Evolutionary conservation across 805 yeast genomes (phyloP).

Genomic region (Torulaspora maleeae): DNA sequence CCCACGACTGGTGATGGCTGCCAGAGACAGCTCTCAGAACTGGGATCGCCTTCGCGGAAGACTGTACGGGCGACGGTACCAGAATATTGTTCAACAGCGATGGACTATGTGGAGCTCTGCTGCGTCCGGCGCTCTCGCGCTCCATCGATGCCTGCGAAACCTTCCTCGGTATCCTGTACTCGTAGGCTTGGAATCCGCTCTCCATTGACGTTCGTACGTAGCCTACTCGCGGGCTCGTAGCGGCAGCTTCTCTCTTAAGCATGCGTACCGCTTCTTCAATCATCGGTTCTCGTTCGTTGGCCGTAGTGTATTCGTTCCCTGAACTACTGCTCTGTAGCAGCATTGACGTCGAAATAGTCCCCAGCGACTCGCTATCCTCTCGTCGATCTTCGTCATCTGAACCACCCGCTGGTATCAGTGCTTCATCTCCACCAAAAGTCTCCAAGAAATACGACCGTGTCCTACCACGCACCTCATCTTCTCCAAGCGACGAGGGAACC

Average conservation of each 20-base stretch:
- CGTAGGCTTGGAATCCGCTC: slow-evolving; percentile 15
- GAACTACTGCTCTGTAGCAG: slow-evolving; percentile 1
- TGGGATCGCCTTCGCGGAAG: slow-evolving; percentile 5
- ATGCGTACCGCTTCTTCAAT: slow-evolving; percentile 28
- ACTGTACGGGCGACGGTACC: slow-evolving; percentile 9
- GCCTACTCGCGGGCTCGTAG: slow-evolving; percentile 6
- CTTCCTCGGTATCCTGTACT: slow-evolving; percentile 15
- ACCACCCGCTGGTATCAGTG: background rate
- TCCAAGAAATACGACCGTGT: slow-evolving; percentile 6
- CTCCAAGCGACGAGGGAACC: slow-evolving; percentile 1
- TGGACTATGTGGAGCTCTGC: slow-evolving; percentile 15
- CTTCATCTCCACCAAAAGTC: background rate
- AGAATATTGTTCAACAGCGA: slow-evolving; percentile 21
- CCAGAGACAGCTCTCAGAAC: slow-evolving; percentile 15
- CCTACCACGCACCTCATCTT: background rate
- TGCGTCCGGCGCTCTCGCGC: background rate
- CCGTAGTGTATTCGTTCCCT: slow-evolving; percentile 6
- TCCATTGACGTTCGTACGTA: slow-evolving; percentile 3
- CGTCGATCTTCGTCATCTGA: too few relatives aligned
- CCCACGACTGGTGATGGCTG: slow-evolving; percentile 4
- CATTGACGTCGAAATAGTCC: slow-evolving; percentile 1
- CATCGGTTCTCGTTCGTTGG: slow-evolving; percentile 19
- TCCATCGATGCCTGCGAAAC: slow-evolving; percentile 11
- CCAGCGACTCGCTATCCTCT: background rate
- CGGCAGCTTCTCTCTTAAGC: slow-evolving; percentile 19